phyloP scores from a whole-genome alignment of 2,329 filamentous ascomycete species.

The Aspergillus tanneri region DNA sequence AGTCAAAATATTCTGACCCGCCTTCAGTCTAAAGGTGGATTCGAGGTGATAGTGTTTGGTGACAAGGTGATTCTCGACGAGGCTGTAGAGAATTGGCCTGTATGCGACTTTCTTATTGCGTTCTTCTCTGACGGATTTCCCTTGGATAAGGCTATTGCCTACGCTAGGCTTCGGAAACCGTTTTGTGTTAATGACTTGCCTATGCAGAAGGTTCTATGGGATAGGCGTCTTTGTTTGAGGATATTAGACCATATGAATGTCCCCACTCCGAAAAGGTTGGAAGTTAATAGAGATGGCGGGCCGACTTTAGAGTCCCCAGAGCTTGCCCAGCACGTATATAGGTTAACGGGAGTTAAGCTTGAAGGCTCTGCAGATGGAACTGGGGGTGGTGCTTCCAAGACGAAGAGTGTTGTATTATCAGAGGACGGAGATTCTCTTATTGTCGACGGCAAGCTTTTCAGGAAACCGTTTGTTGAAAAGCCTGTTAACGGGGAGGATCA shows the following conservation, averaged over 20 bases:
- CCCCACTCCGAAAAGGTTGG: slow-evolving; percentile 81
- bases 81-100: slow-evolving; percentile 92
- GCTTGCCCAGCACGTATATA: slow-evolving; percentile 74
- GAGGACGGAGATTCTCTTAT: slow-evolving; percentile 85
- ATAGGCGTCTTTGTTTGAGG: slow-evolving; percentile 81
- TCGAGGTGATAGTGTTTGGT: slow-evolving; percentile 96
- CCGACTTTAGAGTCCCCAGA: slow-evolving; percentile 76
- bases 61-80: slow-evolving; percentile 99
- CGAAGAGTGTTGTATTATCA: slow-evolving; percentile 75
- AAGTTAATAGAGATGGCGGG: slow-evolving; percentile 91
- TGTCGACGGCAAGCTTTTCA: slow-evolving; percentile 78
- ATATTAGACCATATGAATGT: slow-evolving; percentile 88
- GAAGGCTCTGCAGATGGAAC: slow-evolving; percentile 69
- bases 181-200: slow-evolving; percentile 97
- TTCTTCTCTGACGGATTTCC: slow-evolving; percentile 99
- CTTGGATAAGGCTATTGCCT: slow-evolving; percentile 93
- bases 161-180: slow-evolving; percentile 86
- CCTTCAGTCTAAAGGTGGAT: slow-evolving; percentile 84
- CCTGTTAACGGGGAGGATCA: slow-evolving; percentile 98
- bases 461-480: slow-evolving; percentile 97
- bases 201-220: slow-evolving; percentile 97
- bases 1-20: slow-evolving; percentile 94
- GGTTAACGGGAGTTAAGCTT: slow-evolving; percentile 74
- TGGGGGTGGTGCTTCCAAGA: slow-evolving; percentile 56
- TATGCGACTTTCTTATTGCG: slow-evolving; percentile 94